Conservation (phyloP, 805 yeast species). For the Saccharomycopsis babjevae region DNA sequence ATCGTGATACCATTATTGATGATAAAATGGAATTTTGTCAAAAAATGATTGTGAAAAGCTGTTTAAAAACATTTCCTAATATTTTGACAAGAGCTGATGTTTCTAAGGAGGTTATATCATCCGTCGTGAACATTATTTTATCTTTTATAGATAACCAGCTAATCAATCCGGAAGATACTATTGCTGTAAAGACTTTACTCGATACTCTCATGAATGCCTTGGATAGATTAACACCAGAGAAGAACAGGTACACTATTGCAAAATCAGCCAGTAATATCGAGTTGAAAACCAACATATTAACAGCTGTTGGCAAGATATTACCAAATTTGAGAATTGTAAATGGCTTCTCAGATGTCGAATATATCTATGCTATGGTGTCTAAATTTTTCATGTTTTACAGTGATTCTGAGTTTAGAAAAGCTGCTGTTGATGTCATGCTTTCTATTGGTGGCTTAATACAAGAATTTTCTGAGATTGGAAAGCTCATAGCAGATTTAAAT, state of each 20-base stretch:
- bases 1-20: not conserved
- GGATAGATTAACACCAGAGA: constrained; percentile 9
- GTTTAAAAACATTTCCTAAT: constrained; percentile 42
- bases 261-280: constrained; percentile 24
- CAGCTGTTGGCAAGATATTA: constrained; percentile 26
- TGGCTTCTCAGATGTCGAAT: constrained; percentile 36
- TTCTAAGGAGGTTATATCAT: constrained; percentile 38
- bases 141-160: constrained; percentile 48
- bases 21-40: not conserved
- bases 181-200: constrained; percentile 39
- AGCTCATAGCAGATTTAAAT: constrained; percentile 55
- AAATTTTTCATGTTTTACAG: constrained; percentile 47
- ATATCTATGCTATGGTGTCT: constrained; percentile 41
- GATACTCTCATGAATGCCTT: constrained; percentile 34
- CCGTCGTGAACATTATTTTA: constrained; percentile 43
- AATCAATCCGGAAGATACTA: constrained; percentile 41
- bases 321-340: not conserved
- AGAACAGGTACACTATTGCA: constrained; percentile 1
- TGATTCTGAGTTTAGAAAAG: constrained; percentile 52
- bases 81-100: constrained; percentile 18
- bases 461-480: constrained; percentile 36
- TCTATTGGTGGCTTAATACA: constrained; percentile 46
- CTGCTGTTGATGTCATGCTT: constrained; percentile 48
- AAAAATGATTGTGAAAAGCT: constrained; percentile 20
- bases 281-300: constrained; percentile 41